Base-by-base conservation (phyloP, 1,139 yeast species). In the Suhomyces choctaworum region DNA sequence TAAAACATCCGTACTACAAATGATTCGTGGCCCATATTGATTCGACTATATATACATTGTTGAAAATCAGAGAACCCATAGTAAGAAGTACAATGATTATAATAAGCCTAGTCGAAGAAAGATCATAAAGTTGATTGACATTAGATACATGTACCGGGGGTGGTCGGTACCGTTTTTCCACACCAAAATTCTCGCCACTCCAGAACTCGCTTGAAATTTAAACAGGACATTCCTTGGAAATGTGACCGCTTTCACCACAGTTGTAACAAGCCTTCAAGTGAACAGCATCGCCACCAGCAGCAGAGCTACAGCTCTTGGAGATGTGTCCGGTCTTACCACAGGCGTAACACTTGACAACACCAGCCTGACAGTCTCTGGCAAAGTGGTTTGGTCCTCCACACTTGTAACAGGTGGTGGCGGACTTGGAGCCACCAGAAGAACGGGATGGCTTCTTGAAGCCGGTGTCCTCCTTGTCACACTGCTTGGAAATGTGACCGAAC, bases 321-420 rank as follows among this genome's bases (percentile, higher is more conserved):
- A 88, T 76, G 70, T 89, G 97, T 37, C 96, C 96, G 47, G 77
- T 71, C 64, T 83, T 82, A 51, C 96, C 96, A 66, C 97, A 89
- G 41, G 94, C 86, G 73, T 86, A 89, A 67, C 97, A 89, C 66
- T 85, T 86, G 60, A 82, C 78, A 40, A 52, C 57, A 48, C 76
- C 73, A 44, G 88, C 89, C 64, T 82, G 87, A 65, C 96, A 87
- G 64, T 86, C 95, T 67, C 88, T 82, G 45, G 95, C 95, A 66
- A 80, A 83, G 64, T 87, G 96, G 79, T 86, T 86, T 59, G 94
- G 90, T 47, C 94, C 95, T 55, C 95, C 95, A 64, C 95, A 87
- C 67, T 82, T 86, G 82, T 83, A 85, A 67, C 95, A 87, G 41
- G 89, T 79, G 45, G 86, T 76, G 46, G 73, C 72, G 42, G 60